phyloP scores from a whole-genome alignment of 495 filamentous ascomycete species.

The Stereocaulon alpinum region DNA sequence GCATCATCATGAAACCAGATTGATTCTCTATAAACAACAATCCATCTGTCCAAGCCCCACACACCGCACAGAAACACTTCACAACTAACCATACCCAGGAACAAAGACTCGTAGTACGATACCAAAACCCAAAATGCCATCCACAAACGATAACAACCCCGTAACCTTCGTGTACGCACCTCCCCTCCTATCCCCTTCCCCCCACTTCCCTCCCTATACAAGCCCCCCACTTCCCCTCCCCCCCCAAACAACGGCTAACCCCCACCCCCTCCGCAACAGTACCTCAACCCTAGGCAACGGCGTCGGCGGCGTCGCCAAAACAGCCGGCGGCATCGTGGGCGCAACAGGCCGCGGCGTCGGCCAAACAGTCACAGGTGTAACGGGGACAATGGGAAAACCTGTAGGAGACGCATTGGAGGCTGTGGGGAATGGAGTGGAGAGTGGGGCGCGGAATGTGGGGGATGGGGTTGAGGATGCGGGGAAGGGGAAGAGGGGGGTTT shows the following conservation, averaged over 20 bases:
- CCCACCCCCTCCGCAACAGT: neutral
- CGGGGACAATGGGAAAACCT: conserved; percentile 52
- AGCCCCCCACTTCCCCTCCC: too few species aligned
- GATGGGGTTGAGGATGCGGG: conserved; percentile 60
- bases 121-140: conserved; percentile 9
- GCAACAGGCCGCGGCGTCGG: conserved; percentile 55
- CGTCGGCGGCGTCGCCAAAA: conserved; percentile 53
- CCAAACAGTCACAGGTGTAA: conserved; percentile 50
- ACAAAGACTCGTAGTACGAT: neutral
- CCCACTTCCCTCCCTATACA: too few species aligned
- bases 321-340: conserved; percentile 58
- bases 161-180: conserved; percentile 30
- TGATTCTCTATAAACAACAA: too few species aligned
- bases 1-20: too few species aligned
- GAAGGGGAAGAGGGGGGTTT: conserved; percentile 56
- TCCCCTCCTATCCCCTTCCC: too few species aligned
- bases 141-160: conserved; percentile 20
- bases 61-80: neutral
- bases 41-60: too few species aligned
- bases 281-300: conserved; percentile 49
- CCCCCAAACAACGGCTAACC: too few species aligned
- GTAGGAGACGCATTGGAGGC: conserved; percentile 55
- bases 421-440: conserved; percentile 50
- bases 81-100: neutral
- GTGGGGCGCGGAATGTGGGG: conserved; percentile 61